These are phyloP conservation scores for Neoascochyta sp. DNA, from an alignment of 2,329 filamentous ascomycete genomes.

Conservation along the genomic window DNA sequence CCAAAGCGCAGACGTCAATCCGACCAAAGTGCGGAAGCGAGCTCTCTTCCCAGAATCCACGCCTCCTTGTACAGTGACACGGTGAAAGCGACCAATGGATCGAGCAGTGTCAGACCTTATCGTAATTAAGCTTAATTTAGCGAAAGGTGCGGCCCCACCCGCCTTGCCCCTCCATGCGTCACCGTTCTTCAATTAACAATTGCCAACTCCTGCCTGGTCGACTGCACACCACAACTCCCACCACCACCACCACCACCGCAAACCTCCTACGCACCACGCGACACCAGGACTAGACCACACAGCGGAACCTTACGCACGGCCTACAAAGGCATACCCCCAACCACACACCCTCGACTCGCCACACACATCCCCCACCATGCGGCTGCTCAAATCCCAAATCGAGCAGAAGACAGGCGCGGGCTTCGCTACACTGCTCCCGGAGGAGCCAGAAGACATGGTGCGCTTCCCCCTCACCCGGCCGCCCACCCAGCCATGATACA, in stretches of 20 bases:
- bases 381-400: conserved; percentile 63
- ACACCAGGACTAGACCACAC: neutral
- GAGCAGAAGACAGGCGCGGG: conserved; percentile 62
- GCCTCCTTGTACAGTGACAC: neutral
- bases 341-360: neutral
- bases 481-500: too few species aligned
- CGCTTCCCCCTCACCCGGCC: too few species aligned
- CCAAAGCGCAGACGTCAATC: too few species aligned
- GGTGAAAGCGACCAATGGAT: neutral
- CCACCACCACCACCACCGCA: neutral
- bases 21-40: too few species aligned
- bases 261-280: conserved; percentile 1
- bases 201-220: neutral
- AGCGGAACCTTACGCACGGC: too few species aligned
- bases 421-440: conserved; percentile 61
- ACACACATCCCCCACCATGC: conserved; percentile 47
- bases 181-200: conserved; percentile 6
- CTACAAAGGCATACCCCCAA: too few species aligned
- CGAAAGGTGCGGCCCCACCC: neutral
- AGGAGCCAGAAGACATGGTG: conserved; percentile 75
- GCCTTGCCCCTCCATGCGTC: conserved; percentile 14
- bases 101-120: conserved; percentile 4
- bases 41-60: too few species aligned
- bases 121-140: conserved; percentile 3
- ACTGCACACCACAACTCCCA: neutral